Evolutionary conservation across 495 filamentous ascomycete genomes (phyloP), one percentile per base, ranked within the genome.

Genomic region (Massariosphaeria phaeospora): DNA sequence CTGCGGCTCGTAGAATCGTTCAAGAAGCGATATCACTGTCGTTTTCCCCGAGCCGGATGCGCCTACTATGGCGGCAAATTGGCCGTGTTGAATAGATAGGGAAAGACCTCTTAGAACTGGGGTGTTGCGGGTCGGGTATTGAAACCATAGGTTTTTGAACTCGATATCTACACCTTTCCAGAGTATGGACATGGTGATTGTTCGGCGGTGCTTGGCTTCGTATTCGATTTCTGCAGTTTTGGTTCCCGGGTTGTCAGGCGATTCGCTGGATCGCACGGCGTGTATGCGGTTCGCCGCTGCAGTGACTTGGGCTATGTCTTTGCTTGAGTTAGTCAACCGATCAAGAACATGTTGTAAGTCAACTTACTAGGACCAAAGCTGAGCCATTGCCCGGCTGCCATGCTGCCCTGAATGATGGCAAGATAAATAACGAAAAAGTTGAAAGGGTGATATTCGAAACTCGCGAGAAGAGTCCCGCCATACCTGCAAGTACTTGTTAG

Each of bases 401-500:
- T 24, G 21, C 38, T 45, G 4, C 49, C 49, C 40, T 53, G 49
- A 3, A 53, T 44, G 11, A 53, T 24, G 8, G 49, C 49, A 10
- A 45, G n/a, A 29, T 53, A 53, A 18, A 53, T 31, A 27, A 53
- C 21, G 25, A 53, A 34, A 21, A 44, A 53, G 27, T 53, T 43
- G 38, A 53, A 53, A 9, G 49, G 38, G 6, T 21, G 15, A 24
- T 30, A 25, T 26, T 53, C 38, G 12, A 15, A 33, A 3, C 3
- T 33, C 15, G 49, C 20, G 9, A 53, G 40, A 33, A 53, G 39
- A 13, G 3, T 5, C 18, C 89, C 89, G 42, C 90, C 40, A n/a
- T 53, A 51, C 46, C 46, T 49, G 20, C 6, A 4, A n/a, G 2
- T 2, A 1, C 2, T 41, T 15, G 8, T 40, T 26, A 27, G 10